phyloP scores from a whole-genome alignment of 2,329 filamentous ascomycete genomes.

The Coniella lustricola region DNA sequence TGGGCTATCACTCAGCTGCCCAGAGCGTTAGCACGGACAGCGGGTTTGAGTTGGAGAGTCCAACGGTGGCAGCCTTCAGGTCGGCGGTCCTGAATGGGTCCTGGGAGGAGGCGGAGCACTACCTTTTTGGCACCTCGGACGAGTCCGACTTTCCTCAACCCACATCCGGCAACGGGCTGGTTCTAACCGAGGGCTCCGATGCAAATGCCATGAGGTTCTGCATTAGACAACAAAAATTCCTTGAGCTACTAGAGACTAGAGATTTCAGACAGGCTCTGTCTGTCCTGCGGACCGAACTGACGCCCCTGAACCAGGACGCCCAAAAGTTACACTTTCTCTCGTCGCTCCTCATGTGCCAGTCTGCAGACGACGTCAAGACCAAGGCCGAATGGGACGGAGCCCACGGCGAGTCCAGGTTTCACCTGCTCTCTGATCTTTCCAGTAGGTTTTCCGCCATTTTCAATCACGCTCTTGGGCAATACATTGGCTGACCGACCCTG shows the following conservation, averaged over 20 bases:
- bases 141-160: constrained; percentile 25
- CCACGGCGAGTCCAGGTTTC: constrained; percentile 63
- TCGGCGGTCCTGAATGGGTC: constrained; percentile 70
- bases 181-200: constrained; percentile 69
- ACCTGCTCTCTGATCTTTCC: constrained; percentile 73
- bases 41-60: constrained; percentile 79
- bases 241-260: constrained; percentile 76
- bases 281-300: constrained; percentile 83
- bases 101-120: constrained; percentile 78
- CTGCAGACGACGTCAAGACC: constrained; percentile 65
- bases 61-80: constrained; percentile 79
- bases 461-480: no score
- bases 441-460: constrained; percentile 42
- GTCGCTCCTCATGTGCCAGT: constrained; percentile 82
- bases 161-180: constrained; percentile 50
- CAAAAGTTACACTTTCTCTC: constrained; percentile 75
- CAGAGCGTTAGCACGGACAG: constrained; percentile 70
- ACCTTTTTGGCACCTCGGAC: constrained; percentile 55
- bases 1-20: constrained; percentile 79
- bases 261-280: constrained; percentile 67
- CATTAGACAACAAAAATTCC: constrained; percentile 87
- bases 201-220: constrained; percentile 76
- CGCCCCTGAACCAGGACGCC: constrained; percentile 74
- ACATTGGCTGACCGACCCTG: constrained; percentile 17
- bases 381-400: constrained; percentile 85